phyloP scores from a whole-genome alignment of 768 basidiomycete species.

The Kwoniella sp. region DNA sequence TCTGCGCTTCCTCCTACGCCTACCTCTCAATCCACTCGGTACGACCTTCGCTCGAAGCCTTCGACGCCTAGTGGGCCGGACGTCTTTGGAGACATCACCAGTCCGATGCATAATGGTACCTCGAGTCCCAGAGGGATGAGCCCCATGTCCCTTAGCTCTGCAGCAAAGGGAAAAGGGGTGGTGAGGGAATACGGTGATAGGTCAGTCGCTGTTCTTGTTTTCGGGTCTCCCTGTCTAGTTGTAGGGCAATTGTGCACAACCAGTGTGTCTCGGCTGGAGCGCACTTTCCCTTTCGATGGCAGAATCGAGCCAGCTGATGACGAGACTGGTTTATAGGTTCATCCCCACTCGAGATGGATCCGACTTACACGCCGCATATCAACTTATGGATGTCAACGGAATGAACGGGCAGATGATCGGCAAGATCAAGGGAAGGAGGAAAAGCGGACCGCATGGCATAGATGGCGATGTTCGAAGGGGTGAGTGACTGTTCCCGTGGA shows the following conservation, averaged over 20 bases:
- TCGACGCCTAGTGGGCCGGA: constrained; percentile 11
- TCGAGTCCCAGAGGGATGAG: constrained; percentile 22
- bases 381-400: constrained; percentile 61
- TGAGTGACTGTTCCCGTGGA: constrained; percentile 6
- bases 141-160: constrained; percentile 14
- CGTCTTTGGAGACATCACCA: constrained; percentile 43
- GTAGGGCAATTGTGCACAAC: background rate
- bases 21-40: constrained; percentile 7
- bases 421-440: constrained; percentile 65
- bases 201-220: constrained; percentile 40
- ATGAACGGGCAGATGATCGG: constrained; percentile 60
- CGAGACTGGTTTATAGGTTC: constrained; percentile 59
- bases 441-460: constrained; percentile 70
- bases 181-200: constrained; percentile 56
- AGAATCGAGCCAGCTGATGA: background rate
- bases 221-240: too few species aligned
- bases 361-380: constrained; percentile 67
- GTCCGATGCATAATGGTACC: constrained; percentile 21
- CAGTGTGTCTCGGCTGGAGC: too few species aligned
- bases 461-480: constrained; percentile 33
- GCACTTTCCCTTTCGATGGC: background rate
- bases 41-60: constrained; percentile 18
- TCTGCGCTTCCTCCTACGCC: constrained; percentile 26
- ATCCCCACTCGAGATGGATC: constrained; percentile 66
- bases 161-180: constrained; percentile 46